These are phyloP conservation scores for Microbotryum violaceum DNA, from an alignment of 1,284 basidiomycete species.

Conservation along the genomic window DNA sequence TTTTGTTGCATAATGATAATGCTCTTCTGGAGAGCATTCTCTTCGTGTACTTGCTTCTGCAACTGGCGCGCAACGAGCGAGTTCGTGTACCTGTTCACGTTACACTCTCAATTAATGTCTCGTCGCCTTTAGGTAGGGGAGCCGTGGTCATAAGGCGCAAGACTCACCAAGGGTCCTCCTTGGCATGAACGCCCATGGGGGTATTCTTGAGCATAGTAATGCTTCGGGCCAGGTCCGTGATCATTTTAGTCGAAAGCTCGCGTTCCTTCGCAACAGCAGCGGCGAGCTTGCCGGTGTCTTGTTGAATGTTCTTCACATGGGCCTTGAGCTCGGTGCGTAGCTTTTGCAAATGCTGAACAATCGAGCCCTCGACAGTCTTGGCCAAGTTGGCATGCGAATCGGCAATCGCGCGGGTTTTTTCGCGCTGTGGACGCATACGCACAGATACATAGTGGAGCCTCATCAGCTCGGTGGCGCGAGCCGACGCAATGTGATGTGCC, in stretches of 20 bases:
- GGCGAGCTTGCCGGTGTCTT: slow-evolving; percentile 64
- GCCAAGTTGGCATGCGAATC: slow-evolving; percentile 96
- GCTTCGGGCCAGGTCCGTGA: slow-evolving; percentile 77
- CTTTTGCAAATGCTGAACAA: slow-evolving; percentile 96
- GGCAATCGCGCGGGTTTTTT: slow-evolving; percentile 88
- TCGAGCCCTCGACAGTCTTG: slow-evolving; percentile 91
- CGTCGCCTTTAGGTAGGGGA: background rate
- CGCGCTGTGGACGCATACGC: slow-evolving; percentile 40
- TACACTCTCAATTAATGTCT: background rate
- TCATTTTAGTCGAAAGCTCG: slow-evolving; percentile 76
- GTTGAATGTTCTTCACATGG: slow-evolving; percentile 64
- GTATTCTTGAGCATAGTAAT: slow-evolving; percentile 93
- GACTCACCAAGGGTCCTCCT: slow-evolving; percentile 60
- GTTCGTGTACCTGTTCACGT: slow-evolving; percentile 55
- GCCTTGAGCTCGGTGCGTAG: slow-evolving; percentile 91
- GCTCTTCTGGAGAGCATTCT: slow-evolving; percentile 96
- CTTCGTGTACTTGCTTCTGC: slow-evolving; percentile 82
- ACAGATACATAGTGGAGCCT: background rate
- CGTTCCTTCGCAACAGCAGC: slow-evolving; percentile 89
- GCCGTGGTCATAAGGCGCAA: background rate
- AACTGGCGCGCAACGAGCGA: slow-evolving; percentile 77
- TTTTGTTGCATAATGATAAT: slow-evolving; percentile 98
- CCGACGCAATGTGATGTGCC: background rate
- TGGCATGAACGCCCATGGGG: slow-evolving; percentile 74
- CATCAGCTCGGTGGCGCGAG: background rate